These are phyloP conservation scores for Amanita rimosa DNA, from an alignment of 768 basidiomycete genomes.

Conservation along the genomic window DNA sequence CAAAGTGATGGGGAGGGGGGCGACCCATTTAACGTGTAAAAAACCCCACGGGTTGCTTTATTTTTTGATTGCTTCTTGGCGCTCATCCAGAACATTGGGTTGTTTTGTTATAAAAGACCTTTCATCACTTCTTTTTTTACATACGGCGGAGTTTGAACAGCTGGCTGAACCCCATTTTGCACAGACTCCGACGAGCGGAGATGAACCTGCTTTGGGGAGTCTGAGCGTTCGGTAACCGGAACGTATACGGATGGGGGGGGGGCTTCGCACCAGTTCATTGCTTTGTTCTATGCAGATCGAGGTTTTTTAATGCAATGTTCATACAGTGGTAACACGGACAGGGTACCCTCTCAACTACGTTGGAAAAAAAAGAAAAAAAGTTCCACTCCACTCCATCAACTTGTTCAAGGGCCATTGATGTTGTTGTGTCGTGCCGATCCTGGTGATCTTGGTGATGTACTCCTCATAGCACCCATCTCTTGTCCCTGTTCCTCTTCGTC, in stretches of 20 bases:
- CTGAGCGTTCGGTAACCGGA: background rate
- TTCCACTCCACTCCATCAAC: background rate
- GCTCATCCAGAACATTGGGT: background rate
- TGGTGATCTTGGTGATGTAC: background rate
- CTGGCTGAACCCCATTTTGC: background rate
- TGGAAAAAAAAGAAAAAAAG: background rate
- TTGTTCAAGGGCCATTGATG: background rate
- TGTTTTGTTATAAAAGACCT: too few species aligned
- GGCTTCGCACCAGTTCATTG: constrained; percentile 1
- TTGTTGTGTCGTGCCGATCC: background rate
- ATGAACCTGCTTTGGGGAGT: background rate
- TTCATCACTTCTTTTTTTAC: too few species aligned
- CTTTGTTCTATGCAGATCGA: background rate
- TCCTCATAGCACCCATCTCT: constrained; percentile 9
- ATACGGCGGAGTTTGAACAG: background rate
- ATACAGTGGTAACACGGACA: background rate
- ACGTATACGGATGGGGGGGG: too few species aligned
- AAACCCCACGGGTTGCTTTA: too few species aligned
- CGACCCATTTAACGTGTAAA: too few species aligned
- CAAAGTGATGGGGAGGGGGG: too few species aligned
- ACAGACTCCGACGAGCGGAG: background rate
- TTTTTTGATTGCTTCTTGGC: background rate
- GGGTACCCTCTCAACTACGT: background rate
- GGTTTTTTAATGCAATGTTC: too few species aligned
- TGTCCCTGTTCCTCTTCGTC: constrained; percentile 17